Conservation (phyloP, 2,329 filamentous ascomycete species). For the Colletotrichum coccodes region DNA sequence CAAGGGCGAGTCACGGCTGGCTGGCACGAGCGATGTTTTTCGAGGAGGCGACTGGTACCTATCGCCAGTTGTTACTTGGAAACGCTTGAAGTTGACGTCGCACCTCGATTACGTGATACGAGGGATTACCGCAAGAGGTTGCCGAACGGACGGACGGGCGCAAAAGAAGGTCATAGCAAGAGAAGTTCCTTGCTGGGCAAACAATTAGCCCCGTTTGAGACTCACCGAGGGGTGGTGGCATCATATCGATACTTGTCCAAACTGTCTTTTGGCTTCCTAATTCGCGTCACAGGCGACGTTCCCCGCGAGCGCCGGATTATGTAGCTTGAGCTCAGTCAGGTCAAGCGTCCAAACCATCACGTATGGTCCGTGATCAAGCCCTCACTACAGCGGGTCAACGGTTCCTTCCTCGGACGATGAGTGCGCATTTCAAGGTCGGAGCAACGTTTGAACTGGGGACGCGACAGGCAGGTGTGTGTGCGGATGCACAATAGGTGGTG, state of each 20-base stretch:
- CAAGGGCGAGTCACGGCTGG: not conserved
- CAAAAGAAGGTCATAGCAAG: not conserved
- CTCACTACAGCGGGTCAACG: not conserved
- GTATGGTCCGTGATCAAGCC: not conserved
- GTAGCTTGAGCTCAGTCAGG: slow-evolving; percentile 17
- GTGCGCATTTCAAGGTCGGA: not conserved
- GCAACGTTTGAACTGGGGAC: not conserved
- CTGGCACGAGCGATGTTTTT: not conserved
- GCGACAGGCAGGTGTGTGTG: slow-evolving; percentile 14
- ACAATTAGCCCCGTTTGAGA: not conserved
- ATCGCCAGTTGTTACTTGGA: not conserved
- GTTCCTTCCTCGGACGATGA: not conserved
- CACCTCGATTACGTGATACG: not conserved
- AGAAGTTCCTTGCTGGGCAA: not conserved
- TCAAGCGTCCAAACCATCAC: slow-evolving; percentile 4
- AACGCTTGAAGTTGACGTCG: not conserved
- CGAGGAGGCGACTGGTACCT: not conserved
- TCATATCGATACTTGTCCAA: not conserved
- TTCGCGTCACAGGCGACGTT: slow-evolving; percentile 5
- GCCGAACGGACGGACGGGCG: not conserved
- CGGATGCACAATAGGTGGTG: slow-evolving; percentile 5
- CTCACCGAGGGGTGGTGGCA: not conserved
- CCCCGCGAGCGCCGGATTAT: slow-evolving; percentile 5
- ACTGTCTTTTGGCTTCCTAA: not conserved
- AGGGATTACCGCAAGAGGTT: not conserved